phyloP scores from a whole-genome alignment of 768 basidiomycete genomes.

The Phlebiopsis flavidoalba region DNA sequence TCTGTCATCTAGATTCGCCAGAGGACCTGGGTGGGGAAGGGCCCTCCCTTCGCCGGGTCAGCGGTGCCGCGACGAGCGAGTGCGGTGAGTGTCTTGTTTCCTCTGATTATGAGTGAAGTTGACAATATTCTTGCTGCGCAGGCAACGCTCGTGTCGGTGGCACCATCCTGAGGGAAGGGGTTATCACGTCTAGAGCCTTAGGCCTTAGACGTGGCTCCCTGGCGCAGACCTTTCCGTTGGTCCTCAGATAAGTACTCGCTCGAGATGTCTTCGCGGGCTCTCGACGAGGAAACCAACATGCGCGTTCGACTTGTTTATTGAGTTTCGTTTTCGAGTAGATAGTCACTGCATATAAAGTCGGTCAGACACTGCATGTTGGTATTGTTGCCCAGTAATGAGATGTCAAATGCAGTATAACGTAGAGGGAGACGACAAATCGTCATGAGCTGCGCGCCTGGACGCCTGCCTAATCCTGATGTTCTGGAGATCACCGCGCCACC shows the following conservation, averaged over 20 bases:
- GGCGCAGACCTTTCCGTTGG: slow-evolving; percentile 9
- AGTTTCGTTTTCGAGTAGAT: no score
- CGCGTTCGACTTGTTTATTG: neutral
- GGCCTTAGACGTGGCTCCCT: neutral
- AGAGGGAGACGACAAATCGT: no score
- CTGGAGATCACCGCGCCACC: no score
- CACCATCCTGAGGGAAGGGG: slow-evolving; percentile 6
- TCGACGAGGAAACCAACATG: slow-evolving; percentile 2
- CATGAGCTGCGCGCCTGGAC: no score
- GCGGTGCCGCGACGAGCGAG: neutral
- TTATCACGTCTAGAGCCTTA: neutral
- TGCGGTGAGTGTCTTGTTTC: neutral
- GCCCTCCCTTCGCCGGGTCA: neutral
- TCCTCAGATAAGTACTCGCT: slow-evolving; percentile 7
- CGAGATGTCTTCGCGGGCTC: neutral
- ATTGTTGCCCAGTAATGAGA: neutral
- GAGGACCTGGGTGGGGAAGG: neutral
- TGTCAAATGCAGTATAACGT: neutral
- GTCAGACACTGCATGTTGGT: neutral
- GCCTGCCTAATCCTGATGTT: no score
- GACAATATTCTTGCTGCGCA: neutral
- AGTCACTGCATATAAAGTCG: neutral
- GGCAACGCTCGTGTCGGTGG: neutral
- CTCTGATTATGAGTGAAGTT: neutral
- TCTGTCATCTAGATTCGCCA: no score